Percentiles rank a stretch among this genome's conserved stretches.
Conservation (phyloP, 441 rosid genomes). For the Dalechampia spathulata region DNA sequence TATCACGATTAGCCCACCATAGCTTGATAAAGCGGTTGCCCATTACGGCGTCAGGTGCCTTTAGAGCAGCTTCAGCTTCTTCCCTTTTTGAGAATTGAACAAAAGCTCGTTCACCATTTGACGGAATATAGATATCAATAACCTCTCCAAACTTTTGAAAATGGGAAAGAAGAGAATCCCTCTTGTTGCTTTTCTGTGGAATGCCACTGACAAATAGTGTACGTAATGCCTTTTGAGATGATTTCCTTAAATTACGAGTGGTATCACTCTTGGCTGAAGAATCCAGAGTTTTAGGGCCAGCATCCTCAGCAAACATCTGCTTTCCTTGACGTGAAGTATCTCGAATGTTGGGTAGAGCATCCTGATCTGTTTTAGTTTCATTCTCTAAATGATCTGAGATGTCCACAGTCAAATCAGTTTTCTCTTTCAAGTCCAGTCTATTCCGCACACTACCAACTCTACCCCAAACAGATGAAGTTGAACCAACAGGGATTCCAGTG, state of each 20-base stretch:
- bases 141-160: conserved; percentile 90
- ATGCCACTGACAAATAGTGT: conserved; percentile 85
- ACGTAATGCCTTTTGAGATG: conserved; percentile 77
- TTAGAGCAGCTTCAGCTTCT: conserved; percentile 96
- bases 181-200: conserved; percentile 72
- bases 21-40: conserved; percentile 98
- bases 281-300: conserved; percentile 39
- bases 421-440: conserved; percentile 48
- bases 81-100: conserved; percentile 93
- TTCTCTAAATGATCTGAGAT: conserved; percentile 40
- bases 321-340: conserved; percentile 43
- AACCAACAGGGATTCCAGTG: conserved; percentile 26
- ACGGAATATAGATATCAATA: conserved; percentile 81
- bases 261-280: conserved; percentile 35
- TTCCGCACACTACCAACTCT: conserved; percentile 50
- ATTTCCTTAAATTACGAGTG: conserved; percentile 39
- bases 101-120: conserved; percentile 80
- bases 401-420: conserved; percentile 35
- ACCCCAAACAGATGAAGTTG: conserved; percentile 71
- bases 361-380: conserved; percentile 45
- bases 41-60: conserved; percentile 99
- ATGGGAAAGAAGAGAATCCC: conserved; percentile 84
- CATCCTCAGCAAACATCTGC: conserved; percentile 34
- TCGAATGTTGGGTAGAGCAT: conserved; percentile 28
- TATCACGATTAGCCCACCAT: conserved; percentile 99